These are phyloP conservation scores for Yamadazyma dushanensis DNA, from an alignment of 1,139 yeast genomes.

Conservation along the genomic window DNA sequence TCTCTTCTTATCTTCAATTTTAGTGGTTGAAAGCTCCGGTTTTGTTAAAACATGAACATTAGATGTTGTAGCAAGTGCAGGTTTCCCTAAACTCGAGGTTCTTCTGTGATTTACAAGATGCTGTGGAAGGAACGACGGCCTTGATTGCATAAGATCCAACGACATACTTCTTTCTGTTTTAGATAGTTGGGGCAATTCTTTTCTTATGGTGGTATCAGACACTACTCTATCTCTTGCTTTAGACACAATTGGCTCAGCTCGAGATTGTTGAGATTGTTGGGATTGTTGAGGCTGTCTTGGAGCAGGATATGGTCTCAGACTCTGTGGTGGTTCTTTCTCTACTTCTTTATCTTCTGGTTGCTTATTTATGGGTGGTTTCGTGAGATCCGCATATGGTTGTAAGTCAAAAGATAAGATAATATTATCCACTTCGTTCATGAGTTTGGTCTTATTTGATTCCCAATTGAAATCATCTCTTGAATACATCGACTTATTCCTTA, in stretches of 20 bases:
- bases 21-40: conserved; percentile 18
- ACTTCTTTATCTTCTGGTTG: conserved; percentile 2
- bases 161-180: conserved; percentile 30
- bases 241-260: not conserved
- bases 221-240: too few relatives aligned
- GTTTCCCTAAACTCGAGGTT: conserved; percentile 24
- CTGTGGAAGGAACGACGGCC: conserved; percentile 11
- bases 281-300: not conserved
- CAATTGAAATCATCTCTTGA: conserved; percentile 16
- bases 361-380: conserved; percentile 9
- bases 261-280: not conserved
- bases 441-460: conserved; percentile 18
- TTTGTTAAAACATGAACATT: conserved; percentile 36
- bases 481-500: conserved; percentile 7
- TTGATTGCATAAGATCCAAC: conserved; percentile 29
- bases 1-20: conserved; percentile 2
- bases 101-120: conserved; percentile 10
- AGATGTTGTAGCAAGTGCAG: conserved; percentile 33
- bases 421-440: conserved; percentile 22
- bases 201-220: not conserved
- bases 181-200: conserved; percentile 24
- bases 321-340: not conserved
- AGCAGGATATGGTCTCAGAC: not conserved
- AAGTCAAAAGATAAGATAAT: conserved; percentile 19
- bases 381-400: conserved; percentile 14